These are phyloP conservation scores for Fraxinus velutina DNA, from an alignment of 305 asterid species.

Conservation along the genomic window DNA sequence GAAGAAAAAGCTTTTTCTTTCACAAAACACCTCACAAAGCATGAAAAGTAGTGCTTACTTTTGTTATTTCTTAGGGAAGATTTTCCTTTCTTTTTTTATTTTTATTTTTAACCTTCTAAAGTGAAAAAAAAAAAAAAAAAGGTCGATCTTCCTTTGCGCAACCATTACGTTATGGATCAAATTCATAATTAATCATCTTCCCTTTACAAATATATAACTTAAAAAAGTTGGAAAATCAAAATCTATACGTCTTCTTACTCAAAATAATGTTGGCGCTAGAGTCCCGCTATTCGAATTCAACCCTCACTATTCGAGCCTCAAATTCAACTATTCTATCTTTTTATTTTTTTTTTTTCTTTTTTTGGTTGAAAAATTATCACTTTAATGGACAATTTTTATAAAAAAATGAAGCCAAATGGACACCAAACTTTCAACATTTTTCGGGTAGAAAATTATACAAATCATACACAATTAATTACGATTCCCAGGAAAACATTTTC, in stretches of 20 bases:
- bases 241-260: background rate
- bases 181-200: slow-evolving; percentile 25
- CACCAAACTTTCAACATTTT: too few species aligned
- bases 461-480: too few species aligned
- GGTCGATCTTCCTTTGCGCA: slow-evolving; percentile 36
- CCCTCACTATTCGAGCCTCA: too few species aligned
- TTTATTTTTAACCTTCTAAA: slow-evolving; percentile 12
- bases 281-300: background rate
- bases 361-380: too few species aligned
- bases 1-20: slow-evolving; percentile 29
- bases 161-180: slow-evolving; percentile 34
- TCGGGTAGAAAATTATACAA: too few species aligned
- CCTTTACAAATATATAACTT: background rate
- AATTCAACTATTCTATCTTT: too few species aligned
- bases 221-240: background rate
- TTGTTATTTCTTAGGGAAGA: slow-evolving; percentile 38
- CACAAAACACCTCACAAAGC: slow-evolving; percentile 22
- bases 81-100: slow-evolving; percentile 19
- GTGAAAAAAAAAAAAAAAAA: background rate
- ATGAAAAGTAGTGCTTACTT: slow-evolving; percentile 44
- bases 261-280: background rate
- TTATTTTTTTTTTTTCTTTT: too few species aligned
- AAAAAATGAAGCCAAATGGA: too few species aligned
- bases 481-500: too few species aligned
- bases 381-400: too few species aligned